These are phyloP conservation scores for Musa beccarii DNA, from an alignment of 176 grass and related monocot genomes.

Conservation along the genomic window DNA sequence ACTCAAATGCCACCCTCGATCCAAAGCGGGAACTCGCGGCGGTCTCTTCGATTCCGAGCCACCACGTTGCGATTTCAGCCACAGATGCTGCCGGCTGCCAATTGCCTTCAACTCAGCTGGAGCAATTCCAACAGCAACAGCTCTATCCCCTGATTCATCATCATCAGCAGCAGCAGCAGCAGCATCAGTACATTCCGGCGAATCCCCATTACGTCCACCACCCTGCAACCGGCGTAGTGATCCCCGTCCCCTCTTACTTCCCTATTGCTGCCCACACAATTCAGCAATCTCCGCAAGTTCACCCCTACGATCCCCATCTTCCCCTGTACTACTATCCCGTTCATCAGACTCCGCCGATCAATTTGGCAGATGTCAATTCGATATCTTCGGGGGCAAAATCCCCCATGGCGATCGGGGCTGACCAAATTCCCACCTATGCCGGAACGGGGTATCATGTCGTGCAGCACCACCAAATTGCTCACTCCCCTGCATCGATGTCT, in stretches of 20 bases:
- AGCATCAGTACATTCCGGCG: constrained; percentile 34
- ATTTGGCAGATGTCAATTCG: constrained; percentile 30
- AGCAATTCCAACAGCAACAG: constrained; percentile 36
- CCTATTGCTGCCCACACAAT: constrained; percentile 25
- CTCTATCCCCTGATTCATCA: constrained; percentile 36
- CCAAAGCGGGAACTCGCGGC: neutral
- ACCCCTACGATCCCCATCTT: constrained; percentile 36
- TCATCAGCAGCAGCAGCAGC: constrained; percentile 12
- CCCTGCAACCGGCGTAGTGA: constrained; percentile 49
- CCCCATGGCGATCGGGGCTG: constrained; percentile 11
- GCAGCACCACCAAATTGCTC: constrained; percentile 34
- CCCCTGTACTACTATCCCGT: constrained; percentile 79
- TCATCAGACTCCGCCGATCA: constrained; percentile 37
- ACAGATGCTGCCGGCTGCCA: constrained; percentile 36
- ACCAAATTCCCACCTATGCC: constrained; percentile 23
- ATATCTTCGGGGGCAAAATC: constrained; percentile 15
- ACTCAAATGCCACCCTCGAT: neutral
- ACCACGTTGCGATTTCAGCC: constrained; percentile 37
- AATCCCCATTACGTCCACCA: constrained; percentile 84
- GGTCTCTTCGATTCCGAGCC: constrained; percentile 22
- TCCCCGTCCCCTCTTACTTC: constrained; percentile 64
- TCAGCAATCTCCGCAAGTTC: constrained; percentile 51
- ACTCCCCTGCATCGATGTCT: constrained; percentile 26
- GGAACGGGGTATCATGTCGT: constrained; percentile 80
- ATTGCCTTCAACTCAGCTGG: constrained; percentile 27